Evolutionary conservation across 148 eudicot species (phyloP).

Genomic region (Bassia scoparia): DNA sequence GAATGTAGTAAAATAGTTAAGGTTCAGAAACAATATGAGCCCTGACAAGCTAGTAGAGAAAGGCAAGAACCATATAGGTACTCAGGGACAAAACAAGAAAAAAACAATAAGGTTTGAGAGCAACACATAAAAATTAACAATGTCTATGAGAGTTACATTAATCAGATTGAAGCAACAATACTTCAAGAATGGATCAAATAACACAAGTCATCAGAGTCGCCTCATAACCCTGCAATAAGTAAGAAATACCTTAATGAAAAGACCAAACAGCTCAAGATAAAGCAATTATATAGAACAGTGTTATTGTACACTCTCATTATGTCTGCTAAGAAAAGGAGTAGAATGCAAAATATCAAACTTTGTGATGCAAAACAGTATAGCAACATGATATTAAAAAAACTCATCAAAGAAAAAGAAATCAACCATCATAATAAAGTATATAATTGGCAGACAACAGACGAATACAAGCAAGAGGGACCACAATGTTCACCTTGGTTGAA

Average conservation of each 20-base stretch:
- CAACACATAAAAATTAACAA: too few relatives aligned
- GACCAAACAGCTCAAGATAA: background rate
- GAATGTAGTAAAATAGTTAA: background rate
- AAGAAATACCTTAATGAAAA: conserved; percentile 14
- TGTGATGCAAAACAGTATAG: background rate
- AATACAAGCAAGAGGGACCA: conserved; percentile 4
- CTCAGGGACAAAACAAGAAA: background rate
- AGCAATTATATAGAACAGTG: background rate
- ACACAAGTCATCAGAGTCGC: conserved; percentile 83
- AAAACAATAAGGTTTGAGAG: too few relatives aligned
- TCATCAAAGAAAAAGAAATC: background rate
- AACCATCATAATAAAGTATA: background rate
- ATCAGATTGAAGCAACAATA: conserved; percentile 15
- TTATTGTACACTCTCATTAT: background rate
- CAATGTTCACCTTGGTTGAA: conserved; percentile 66
- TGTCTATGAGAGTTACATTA: background rate
- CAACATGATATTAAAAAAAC: background rate
- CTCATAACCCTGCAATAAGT: conserved; percentile 60
- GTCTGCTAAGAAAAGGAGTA: background rate
- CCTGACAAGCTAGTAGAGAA: conserved; percentile 2
- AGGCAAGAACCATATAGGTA: background rate
- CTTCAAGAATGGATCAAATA: conserved; percentile 85
- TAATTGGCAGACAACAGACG: background rate
- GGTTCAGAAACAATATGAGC: background rate
- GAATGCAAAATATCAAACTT: background rate